A percentile compares a stretch with the other conserved stretches of the same genome.
phyloP scores from a whole-genome alignment of 2,329 filamentous ascomycete species.

The Ascosphaera apis region DNA sequence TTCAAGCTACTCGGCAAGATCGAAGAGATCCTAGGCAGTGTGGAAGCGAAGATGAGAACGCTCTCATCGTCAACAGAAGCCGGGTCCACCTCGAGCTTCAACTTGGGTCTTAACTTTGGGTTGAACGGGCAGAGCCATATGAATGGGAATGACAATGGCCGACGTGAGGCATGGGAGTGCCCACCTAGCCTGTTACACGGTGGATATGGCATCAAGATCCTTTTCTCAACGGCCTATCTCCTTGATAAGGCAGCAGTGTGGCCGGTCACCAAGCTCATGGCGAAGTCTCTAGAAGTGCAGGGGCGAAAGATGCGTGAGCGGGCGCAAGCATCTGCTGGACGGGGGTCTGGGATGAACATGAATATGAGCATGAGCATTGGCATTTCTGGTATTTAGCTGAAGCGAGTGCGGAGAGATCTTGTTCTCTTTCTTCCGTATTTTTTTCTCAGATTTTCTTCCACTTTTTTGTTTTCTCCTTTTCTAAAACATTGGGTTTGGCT shows the following conservation, averaged over 20 bases:
- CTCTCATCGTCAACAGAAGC: conserved; percentile 31
- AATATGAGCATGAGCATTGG: conserved; percentile 9
- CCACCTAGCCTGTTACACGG: conserved; percentile 37
- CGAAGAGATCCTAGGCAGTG: conserved; percentile 49
- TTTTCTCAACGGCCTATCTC: conserved; percentile 67
- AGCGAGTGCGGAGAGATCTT: background rate
- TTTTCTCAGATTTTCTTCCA: background rate
- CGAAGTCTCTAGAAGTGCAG: conserved; percentile 40
- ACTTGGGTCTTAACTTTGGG: no score
- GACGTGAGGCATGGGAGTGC: conserved; percentile 23
- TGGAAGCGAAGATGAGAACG: conserved; percentile 56
- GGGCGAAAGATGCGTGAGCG: conserved; percentile 39
- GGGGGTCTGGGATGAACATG: background rate
- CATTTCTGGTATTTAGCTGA: conserved; percentile 7
- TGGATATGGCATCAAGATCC: conserved; percentile 64
- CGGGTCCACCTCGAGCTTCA: conserved; percentile 16
- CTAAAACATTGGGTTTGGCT: no score
- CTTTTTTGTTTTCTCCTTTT: no score
- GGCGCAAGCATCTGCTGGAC: conserved; percentile 14
- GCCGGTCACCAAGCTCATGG: conserved; percentile 57
- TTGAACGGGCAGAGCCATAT: background rate
- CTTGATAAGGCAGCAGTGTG: conserved; percentile 76
- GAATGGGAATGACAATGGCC: background rate
- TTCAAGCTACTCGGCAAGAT: conserved; percentile 66
- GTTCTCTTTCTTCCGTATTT: background rate